These are phyloP conservation scores for Saccharomycopsis sp. DNA, from an alignment of 805 yeast species.

Conservation along the genomic window DNA sequence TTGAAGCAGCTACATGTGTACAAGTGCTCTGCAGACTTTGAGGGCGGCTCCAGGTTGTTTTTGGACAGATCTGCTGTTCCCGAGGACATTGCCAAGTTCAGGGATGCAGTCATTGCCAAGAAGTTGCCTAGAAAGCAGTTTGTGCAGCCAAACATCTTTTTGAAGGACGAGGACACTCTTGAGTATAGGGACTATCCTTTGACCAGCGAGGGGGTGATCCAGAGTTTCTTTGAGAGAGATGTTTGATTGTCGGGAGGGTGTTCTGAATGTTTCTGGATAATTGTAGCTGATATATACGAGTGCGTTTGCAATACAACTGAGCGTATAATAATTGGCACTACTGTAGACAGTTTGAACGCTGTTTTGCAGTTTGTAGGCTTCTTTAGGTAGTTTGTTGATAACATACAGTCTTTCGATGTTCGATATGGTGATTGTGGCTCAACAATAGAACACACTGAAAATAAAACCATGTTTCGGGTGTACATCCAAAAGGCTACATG, in stretches of 20 bases:
- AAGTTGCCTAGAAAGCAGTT: conserved; percentile 80
- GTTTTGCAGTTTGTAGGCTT: no score
- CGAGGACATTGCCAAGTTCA: conserved; percentile 52
- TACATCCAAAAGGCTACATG: no score
- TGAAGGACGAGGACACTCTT: conserved; percentile 26
- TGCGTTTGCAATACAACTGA: no score
- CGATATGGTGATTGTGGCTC: no score
- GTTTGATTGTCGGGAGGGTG: conserved; percentile 20
- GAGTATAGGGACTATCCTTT: conserved; percentile 67
- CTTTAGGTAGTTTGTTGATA: no score
- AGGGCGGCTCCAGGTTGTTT: conserved; percentile 57
- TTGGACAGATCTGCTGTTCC: conserved; percentile 62
- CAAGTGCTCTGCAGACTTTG: conserved; percentile 72
- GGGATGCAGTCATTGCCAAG: conserved; percentile 62
- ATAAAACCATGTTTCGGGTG: no score
- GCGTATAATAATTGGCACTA: no score
- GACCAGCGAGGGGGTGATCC: conserved; percentile 67
- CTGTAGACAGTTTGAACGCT: no score
- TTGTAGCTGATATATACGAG: no score
- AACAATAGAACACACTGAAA: no score
- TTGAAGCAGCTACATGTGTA: conserved; percentile 66
- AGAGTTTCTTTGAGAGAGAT: conserved; percentile 63
- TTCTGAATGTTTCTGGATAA: no score
- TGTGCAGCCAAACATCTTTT: conserved; percentile 70
- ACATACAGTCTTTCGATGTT: no score